phyloP scores from a whole-genome alignment of 2,329 filamentous ascomycete genomes.

The Sporothrix pallida region DNA sequence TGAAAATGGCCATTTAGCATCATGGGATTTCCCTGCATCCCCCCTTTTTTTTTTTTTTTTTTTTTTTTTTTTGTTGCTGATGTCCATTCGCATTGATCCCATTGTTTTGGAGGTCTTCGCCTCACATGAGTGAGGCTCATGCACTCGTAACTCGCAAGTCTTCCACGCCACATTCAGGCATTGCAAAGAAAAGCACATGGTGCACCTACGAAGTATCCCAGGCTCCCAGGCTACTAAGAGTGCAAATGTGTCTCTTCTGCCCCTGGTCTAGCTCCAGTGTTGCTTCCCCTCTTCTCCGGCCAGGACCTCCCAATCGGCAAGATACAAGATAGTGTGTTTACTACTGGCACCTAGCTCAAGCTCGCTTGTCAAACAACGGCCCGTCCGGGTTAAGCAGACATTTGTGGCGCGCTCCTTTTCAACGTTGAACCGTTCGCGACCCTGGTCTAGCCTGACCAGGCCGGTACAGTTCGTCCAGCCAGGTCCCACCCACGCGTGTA shows the following conservation, averaged over 20 bases:
- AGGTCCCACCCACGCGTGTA: slow-evolving; percentile 6
- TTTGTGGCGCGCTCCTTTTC: neutral
- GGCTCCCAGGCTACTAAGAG: too few relatives aligned
- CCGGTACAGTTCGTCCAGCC: slow-evolving; percentile 15
- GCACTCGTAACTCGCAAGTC: too few relatives aligned
- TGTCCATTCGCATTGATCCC: too few relatives aligned
- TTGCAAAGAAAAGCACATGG: too few relatives aligned
- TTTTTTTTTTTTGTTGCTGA: neutral
- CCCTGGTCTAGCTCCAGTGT: slow-evolving; percentile 3
- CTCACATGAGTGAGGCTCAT: neutral
- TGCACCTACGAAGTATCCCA: too few relatives aligned
- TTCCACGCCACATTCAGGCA: too few relatives aligned
- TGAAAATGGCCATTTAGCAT: neutral
- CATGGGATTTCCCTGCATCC: neutral
- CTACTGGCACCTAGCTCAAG: neutral
- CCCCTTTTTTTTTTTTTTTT: neutral
- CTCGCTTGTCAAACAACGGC: slow-evolving; percentile 23
- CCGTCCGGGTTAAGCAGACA: slow-evolving; percentile 11
- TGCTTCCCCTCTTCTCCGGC: slow-evolving; percentile 25
- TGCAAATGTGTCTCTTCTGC: neutral
- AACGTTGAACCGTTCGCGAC: neutral
- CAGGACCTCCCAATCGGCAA: slow-evolving; percentile 7
- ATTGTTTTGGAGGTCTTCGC: too few relatives aligned
- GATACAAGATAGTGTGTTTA: neutral
- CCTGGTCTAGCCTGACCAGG: slow-evolving; percentile 7